phyloP scores from a whole-genome alignment of 345 rosid genomes.

The Theobroma cacao region DNA sequence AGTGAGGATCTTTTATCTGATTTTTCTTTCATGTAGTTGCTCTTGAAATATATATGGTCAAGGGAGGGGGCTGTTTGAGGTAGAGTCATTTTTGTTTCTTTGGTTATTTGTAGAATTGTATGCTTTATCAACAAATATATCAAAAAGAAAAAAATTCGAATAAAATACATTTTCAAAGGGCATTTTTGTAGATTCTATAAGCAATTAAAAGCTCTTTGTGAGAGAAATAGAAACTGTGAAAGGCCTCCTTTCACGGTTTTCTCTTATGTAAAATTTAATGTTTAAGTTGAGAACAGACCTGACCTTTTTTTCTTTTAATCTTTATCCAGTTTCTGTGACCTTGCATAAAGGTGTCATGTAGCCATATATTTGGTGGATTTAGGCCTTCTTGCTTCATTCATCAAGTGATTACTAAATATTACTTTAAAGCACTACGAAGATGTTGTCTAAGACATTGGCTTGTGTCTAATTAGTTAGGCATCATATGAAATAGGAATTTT shows the following conservation, averaged over 20 bases:
- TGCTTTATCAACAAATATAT: background rate
- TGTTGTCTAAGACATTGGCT: background rate
- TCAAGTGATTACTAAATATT: background rate
- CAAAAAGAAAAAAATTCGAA: background rate
- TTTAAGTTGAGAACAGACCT: background rate
- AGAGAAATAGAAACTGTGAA: background rate
- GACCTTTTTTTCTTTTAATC: background rate
- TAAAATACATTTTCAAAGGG: background rate
- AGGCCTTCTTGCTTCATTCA: background rate
- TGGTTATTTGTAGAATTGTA: background rate
- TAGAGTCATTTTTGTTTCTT: background rate
- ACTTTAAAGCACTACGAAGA: background rate
- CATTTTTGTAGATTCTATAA: background rate
- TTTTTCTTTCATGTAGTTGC: background rate
- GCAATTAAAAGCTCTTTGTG: constrained; percentile 5
- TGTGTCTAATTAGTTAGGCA: background rate
- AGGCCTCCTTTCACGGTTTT: background rate
- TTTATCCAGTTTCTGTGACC: background rate
- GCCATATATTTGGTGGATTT: background rate
- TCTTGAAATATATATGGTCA: background rate
- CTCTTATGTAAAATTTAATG: background rate
- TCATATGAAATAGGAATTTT: background rate
- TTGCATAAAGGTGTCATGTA: background rate
- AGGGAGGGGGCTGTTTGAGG: background rate
- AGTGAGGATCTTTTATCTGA: background rate